These are phyloP conservation scores for Paxillus rubicundulus DNA, from an alignment of 768 basidiomycete genomes.

Conservation along the genomic window DNA sequence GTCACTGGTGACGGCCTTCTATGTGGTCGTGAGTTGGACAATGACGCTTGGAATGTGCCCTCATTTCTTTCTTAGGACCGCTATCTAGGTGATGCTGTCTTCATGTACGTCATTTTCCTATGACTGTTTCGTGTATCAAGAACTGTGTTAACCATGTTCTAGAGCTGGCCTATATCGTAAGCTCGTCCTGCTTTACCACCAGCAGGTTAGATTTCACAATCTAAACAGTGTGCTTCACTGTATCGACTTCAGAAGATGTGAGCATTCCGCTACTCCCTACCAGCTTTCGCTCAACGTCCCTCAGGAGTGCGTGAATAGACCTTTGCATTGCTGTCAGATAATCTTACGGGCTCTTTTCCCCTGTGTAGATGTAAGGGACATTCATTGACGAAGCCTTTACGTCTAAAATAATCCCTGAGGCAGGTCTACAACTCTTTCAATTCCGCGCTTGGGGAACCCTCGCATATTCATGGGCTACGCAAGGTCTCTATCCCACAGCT, in stretches of 20 bases:
- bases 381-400: neutral
- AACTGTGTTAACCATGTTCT: neutral
- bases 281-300: neutral
- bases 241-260: slow-evolving; percentile 17
- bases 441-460: slow-evolving; percentile 35
- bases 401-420: neutral
- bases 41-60: neutral
- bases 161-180: slow-evolving; percentile 22
- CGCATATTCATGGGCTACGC: slow-evolving; percentile 30
- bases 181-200: neutral
- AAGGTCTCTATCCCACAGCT: slow-evolving; percentile 18
- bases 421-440: slow-evolving; percentile 27
- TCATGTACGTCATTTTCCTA: slow-evolving; percentile 18
- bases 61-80: slow-evolving; percentile 22
- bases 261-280: neutral
- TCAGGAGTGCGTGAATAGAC: slow-evolving; percentile 22
- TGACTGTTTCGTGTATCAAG: neutral
- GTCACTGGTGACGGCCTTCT: slow-evolving; percentile 25
- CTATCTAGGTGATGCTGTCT: slow-evolving; percentile 30
- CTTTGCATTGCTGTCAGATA: neutral
- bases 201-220: neutral
- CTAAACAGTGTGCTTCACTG: slow-evolving; percentile 21
- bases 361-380: slow-evolving; percentile 22
- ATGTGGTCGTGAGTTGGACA: slow-evolving; percentile 20
- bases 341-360: neutral